phyloP scores from a whole-genome alignment of 257 asterid species.

The Echium plantagineum region DNA sequence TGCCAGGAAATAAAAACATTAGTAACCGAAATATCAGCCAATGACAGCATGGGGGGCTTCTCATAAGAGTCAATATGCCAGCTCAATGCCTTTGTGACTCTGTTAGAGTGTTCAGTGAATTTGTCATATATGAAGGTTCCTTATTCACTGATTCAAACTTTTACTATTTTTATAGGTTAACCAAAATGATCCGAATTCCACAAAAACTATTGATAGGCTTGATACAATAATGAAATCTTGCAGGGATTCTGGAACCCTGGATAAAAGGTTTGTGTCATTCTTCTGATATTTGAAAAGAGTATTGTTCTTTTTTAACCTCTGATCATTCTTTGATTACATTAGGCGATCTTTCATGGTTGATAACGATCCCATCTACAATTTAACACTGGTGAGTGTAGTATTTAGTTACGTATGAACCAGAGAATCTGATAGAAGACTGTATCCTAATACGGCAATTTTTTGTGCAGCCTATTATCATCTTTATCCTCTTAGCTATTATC shows the following conservation, averaged over 20 bases:
- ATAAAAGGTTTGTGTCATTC: conserved; percentile 21
- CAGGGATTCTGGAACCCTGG: conserved; percentile 71
- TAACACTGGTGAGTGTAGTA: conserved; percentile 42
- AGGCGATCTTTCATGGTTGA: conserved; percentile 64
- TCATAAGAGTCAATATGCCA: neutral
- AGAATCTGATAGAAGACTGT: neutral
- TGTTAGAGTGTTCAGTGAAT: neutral
- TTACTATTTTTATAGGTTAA: conserved; percentile 34
- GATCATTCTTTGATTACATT: conserved; percentile 12
- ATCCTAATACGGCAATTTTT: neutral
- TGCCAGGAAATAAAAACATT: neutral
- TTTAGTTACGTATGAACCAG: neutral
- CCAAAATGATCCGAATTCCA: conserved; percentile 72
- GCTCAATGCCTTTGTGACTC: neutral
- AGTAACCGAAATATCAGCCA: neutral
- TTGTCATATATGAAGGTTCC: conserved; percentile 1
- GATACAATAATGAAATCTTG: conserved; percentile 62
- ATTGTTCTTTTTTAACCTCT: conserved; percentile 5
- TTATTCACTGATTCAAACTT: neutral
- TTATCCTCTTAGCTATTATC: neutral
- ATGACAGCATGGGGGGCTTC: too few species aligned
- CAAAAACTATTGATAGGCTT: conserved; percentile 46
- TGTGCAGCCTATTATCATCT: neutral
- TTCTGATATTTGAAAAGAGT: neutral
- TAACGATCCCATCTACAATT: conserved; percentile 40